phyloP scores from a whole-genome alignment of 139 green algal species.

The Chlorella sp. region DNA sequence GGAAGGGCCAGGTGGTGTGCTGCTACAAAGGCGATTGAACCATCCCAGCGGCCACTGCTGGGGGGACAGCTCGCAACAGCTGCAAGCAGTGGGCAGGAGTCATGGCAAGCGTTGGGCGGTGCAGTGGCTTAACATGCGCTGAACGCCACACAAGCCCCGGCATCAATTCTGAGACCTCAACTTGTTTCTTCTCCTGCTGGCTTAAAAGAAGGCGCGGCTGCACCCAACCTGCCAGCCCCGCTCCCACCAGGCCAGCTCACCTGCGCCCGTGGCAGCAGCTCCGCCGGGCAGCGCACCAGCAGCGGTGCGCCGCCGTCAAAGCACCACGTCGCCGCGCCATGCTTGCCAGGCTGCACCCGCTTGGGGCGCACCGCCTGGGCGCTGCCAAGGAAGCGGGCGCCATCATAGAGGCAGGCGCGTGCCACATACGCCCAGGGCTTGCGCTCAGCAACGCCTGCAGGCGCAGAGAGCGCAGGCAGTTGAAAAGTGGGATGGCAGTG shows the following conservation, averaged over 20 bases:
- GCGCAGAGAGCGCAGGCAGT: not conserved
- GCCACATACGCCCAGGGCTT: not conserved
- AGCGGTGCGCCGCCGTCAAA: not conserved
- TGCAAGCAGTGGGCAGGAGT: too few relatives aligned
- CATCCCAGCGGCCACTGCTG: too few relatives aligned
- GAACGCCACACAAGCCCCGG: too few relatives aligned
- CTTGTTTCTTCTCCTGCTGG: too few relatives aligned
- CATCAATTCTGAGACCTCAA: too few relatives aligned
- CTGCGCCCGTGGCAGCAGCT: not conserved
- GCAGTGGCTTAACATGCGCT: too few relatives aligned
- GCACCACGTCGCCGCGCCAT: not conserved
- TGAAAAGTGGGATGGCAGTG: too few relatives aligned
- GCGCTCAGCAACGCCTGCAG: not conserved
- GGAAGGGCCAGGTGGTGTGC: too few relatives aligned
- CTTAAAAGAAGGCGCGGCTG: not conserved
- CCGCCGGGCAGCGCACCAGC: conserved; percentile 27
- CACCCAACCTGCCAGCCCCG: not conserved
- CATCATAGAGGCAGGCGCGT: conserved; percentile 26
- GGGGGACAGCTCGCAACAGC: too few relatives aligned
- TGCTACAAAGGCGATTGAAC: too few relatives aligned
- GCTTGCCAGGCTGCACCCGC: not conserved
- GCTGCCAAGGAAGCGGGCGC: conserved; percentile 15
- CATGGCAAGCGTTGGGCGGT: too few relatives aligned
- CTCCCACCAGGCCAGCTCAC: not conserved
- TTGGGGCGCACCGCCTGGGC: conserved; percentile 12